Base-by-base conservation (phyloP, 768 basidiomycete genomes). In the Tephrocybe sp. region DNA sequence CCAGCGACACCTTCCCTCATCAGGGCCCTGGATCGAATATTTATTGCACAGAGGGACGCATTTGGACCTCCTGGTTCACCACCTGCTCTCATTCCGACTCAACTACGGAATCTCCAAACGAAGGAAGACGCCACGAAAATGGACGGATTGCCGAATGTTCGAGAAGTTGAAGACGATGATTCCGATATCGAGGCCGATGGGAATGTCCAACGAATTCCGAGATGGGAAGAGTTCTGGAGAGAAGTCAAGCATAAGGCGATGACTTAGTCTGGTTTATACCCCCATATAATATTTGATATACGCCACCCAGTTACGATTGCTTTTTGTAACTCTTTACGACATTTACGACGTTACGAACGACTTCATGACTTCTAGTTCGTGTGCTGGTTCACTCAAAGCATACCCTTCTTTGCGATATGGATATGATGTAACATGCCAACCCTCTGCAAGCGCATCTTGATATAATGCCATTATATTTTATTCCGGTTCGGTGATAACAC, bases 1-100 rank as follows among this genome's bases (percentile, higher is more conserved):
- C 81, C 83, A 4, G 78, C 79, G 19, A 86, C 85, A 2, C 84
- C 84, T 0, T 86, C 84, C 2, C 70, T 86, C 26, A 78, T 85
- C 51, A 73, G 73, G 30, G 85, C 84, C 1, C 64, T 86, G n/a
- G 79, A 84, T 55, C 74, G 84, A 24, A 72, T 86, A 43, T 69
- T 75, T 9, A 65, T 68, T 13, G 84, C 84, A 3, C 83, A 86
- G 57, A 69, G 68, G 47, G 73, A 75, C 18, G 80, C 74, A n/a
- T 82, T 73, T 50, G 63, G 62, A 13, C 44, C 48, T 8, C 37
- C 31, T 16, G 31, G 44, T 32, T 44, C n/a, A 19, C 18, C 30
- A 9, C 25, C 32, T 24, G 21, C 26, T 13, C 18, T 50, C 22
- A 39, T 24, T 4, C 43, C 49, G 30, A 44, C 24, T 6, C 37